Percentiles rank a stretch among this genome's conserved stretches.
Conservation (phyloP, 73 alveolate species). For the Breviolum minutum region DNA sequence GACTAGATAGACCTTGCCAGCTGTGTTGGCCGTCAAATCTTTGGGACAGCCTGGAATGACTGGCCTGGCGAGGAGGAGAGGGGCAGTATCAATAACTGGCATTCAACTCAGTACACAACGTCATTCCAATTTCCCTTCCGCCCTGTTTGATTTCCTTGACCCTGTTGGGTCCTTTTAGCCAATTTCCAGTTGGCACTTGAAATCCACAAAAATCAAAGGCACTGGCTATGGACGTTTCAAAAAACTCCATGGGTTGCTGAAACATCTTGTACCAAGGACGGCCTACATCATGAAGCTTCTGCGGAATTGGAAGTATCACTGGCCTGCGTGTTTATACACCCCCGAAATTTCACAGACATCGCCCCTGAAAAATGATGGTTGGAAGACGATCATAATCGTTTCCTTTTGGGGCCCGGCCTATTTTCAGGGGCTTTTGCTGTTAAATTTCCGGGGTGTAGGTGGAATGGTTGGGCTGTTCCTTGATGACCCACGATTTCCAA, state of each 20-base stretch:
- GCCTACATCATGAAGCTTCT: conserved; percentile 86
- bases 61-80: conserved; percentile 18
- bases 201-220: not conserved
- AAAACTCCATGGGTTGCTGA: not conserved
- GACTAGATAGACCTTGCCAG: not conserved
- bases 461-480: not conserved
- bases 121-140: not conserved
- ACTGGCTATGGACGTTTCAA: not conserved
- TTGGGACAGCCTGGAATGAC: not conserved
- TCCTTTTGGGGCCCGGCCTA: too few species aligned
- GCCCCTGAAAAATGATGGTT: too few species aligned
- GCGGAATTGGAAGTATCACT: conserved; percentile 36
- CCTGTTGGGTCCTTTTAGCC: too few species aligned
- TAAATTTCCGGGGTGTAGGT: not conserved
- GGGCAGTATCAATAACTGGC: conserved; percentile 65
- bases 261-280: conserved; percentile 22
- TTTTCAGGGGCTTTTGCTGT: not conserved
- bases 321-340: not conserved
- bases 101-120: not conserved
- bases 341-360: too few species aligned
- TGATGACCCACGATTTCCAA: not conserved
- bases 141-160: too few species aligned
- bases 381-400: too few species aligned
- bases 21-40: not conserved
- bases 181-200: too few species aligned